Conservation (phyloP, 2,329 filamentous ascomycete genomes). For the Trichophyton benhamiae region DNA sequence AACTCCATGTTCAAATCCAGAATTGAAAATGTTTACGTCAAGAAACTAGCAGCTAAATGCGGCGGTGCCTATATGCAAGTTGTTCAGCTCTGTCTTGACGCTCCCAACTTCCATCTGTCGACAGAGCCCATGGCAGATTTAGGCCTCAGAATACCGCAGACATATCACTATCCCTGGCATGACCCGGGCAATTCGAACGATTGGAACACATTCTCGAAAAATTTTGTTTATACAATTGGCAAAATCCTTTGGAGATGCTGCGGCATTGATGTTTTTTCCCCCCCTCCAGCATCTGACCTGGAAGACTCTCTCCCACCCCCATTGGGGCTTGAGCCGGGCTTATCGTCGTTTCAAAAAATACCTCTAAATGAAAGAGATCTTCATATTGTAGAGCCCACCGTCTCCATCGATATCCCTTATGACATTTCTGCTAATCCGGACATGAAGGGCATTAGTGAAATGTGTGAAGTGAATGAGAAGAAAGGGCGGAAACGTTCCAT, state of each 20-base stretch:
- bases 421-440: conserved; percentile 17
- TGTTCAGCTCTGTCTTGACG: conserved; percentile 49
- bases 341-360: conserved; percentile 9
- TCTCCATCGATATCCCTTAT: conserved; percentile 12
- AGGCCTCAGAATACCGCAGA: conserved; percentile 29
- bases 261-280: conserved; percentile 30
- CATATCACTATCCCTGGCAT: conserved; percentile 32
- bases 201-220: conserved; percentile 33
- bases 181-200: conserved; percentile 30
- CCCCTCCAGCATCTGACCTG: conserved; percentile 29
- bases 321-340: conserved; percentile 22
- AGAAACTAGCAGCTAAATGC: conserved; percentile 50
- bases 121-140: conserved; percentile 33
- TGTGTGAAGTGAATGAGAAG: conserved; percentile 19
- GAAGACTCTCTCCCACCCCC: conserved; percentile 33
- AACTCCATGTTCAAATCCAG: conserved; percentile 50
- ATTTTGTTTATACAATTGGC: conserved; percentile 33
- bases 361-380: conserved; percentile 10
- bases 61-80: conserved; percentile 52
- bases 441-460: conserved; percentile 14
- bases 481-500: conserved; percentile 29
- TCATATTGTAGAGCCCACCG: conserved; percentile 7
- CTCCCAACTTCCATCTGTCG: conserved; percentile 40
- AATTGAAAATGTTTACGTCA: conserved; percentile 51
- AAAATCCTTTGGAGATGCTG: conserved; percentile 33